Percentiles rank a stretch among this genome's conserved stretches.
phyloP scores from a whole-genome alignment of 2,329 filamentous ascomycete genomes.

The Arthrobotrys sinensis region DNA sequence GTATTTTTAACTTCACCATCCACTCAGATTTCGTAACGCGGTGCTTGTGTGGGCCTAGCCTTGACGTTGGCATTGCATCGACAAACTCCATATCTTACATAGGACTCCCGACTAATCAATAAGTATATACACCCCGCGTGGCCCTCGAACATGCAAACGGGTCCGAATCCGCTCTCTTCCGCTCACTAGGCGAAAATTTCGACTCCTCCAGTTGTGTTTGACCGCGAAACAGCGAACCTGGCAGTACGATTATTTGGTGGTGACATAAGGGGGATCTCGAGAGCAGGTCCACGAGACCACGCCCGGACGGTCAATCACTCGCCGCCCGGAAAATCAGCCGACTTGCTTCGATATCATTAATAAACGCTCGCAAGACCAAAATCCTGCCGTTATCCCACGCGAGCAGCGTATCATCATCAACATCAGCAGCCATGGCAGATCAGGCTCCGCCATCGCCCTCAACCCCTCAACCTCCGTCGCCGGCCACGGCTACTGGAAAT shows the following conservation, averaged over 20 bases:
- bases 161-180: constrained; percentile 35
- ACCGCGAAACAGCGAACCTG: constrained; percentile 21
- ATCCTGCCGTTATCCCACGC: constrained; percentile 26
- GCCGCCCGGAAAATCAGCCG: constrained; percentile 51
- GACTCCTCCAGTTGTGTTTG: constrained; percentile 7
- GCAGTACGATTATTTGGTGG: constrained; percentile 14
- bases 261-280: constrained; percentile 35
- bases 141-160: constrained; percentile 16
- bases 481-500: constrained; percentile 20
- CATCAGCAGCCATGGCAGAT: constrained; percentile 41
- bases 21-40: not conserved
- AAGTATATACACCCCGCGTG: constrained; percentile 28
- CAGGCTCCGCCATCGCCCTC: constrained; percentile 37
- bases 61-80: not conserved
- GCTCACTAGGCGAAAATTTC: constrained; percentile 2
- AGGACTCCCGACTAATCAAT: constrained; percentile 10
- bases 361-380: constrained; percentile 40
- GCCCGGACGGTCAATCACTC: constrained; percentile 40
- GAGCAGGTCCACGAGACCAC: constrained; percentile 52
- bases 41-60: not conserved
- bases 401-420: constrained; percentile 29
- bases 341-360: constrained; percentile 30
- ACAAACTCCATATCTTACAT: constrained; percentile 16
- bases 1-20: constrained; percentile 21
- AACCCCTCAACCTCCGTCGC: constrained; percentile 18